Evolutionary conservation across 345 rosid species (phyloP), one percentile per base, ranked within the genome.

Genomic region (Nephelium lappaceum): DNA sequence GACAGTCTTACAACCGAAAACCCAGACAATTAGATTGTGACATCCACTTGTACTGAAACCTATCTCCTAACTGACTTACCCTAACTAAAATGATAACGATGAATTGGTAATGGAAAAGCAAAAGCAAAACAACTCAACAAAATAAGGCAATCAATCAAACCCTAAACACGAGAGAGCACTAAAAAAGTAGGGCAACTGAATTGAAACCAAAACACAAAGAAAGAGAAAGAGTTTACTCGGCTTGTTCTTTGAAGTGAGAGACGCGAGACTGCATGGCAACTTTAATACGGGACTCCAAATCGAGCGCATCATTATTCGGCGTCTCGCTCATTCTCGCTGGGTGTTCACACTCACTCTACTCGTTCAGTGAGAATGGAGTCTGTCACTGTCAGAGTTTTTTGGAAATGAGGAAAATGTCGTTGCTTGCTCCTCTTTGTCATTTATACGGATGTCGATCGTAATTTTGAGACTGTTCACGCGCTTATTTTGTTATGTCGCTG

Each of bases 191-290:
- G 51, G 21, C 16, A 43, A 43, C 36, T n/a, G 8, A 60, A 60
- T n/a, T 60, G 60, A 41, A 42, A 74, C 11, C 5, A 45, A 23
- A 9, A 71, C 8, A 77, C 5, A 58, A 23, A 74, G 15, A 42
- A 71, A 51, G 47, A 49, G 62, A 25, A 21, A 77, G 77, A 78
- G 74, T 58, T 55, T 83, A 93, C 99, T 95, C 93, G 82, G 99
- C 80, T 84, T 87, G 86, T 36, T 87, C 82, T 80, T 84, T 87
- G 84, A 95, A 88, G 87, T 92, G 85, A 27, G 85, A 38, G 76
- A 87, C 86, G 66, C 97, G 95, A 78, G 96, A 84, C 78, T 79
- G 89, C 92, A 92, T 86, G 41, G 97, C 99, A n/a, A 77, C 76
- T 58, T 84, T 78, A 77, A 95, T 89, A 85, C 80, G 86, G 11